Conservation (phyloP, 2,329 filamentous ascomycete species). For the Sphaerulina musiva region DNA sequence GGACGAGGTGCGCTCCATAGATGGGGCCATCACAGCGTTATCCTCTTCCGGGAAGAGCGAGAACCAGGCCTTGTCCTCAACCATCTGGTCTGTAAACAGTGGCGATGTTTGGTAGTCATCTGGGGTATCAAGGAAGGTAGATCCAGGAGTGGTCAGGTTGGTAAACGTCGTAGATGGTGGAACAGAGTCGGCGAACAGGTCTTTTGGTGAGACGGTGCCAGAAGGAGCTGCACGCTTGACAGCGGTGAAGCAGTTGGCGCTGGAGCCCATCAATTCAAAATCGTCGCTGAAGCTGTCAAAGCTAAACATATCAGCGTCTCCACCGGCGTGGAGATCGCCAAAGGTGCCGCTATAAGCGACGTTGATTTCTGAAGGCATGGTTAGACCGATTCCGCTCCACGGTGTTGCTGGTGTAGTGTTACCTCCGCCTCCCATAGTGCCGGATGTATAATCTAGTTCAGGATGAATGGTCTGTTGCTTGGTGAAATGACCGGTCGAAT, state of each 20-base stretch:
- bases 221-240: conserved; percentile 39
- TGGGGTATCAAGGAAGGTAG: conserved; percentile 70
- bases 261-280: conserved; percentile 29
- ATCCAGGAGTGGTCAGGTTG: conserved; percentile 72
- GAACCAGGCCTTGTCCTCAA: conserved; percentile 61
- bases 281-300: conserved; percentile 24
- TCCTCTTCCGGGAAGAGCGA: conserved; percentile 60
- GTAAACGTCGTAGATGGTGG: conserved; percentile 79
- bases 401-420: conserved; percentile 29
- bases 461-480: conserved; percentile 38
- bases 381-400: conserved; percentile 21
- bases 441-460: conserved; percentile 23
- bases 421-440: conserved; percentile 54
- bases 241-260: conserved; percentile 37
- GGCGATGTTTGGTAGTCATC: conserved; percentile 74
- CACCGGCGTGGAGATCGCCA: conserved; percentile 37
- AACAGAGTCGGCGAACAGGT: conserved; percentile 69
- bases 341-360: conserved; percentile 43
- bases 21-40: conserved; percentile 27
- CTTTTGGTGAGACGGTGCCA: conserved; percentile 73
- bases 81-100: conserved; percentile 55
- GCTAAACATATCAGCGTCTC: conserved; percentile 26
- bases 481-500: conserved; percentile 26
- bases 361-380: conserved; percentile 38
- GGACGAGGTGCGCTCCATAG: conserved; percentile 40